Evolutionary conservation across 73 alveolate genomes (phyloP).

Genomic region (Tetrahymena thermophila): DNA sequence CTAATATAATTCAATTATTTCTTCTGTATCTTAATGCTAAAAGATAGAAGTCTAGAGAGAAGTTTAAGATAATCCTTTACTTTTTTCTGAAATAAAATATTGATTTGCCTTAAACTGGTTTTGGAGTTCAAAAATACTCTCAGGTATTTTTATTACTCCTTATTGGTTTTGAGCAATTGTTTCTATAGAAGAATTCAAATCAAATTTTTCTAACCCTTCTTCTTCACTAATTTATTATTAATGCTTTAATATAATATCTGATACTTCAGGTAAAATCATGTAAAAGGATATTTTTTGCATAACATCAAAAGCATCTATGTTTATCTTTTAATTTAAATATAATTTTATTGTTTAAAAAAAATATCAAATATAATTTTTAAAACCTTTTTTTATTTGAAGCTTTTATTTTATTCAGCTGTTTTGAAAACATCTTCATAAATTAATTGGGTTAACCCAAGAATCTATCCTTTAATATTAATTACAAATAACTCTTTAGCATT

Average conservation of each 20-base stretch:
- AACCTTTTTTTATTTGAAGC: not conserved
- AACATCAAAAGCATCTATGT: not conserved
- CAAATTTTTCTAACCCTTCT: not conserved
- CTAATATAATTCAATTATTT: not conserved
- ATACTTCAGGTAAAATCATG: not conserved
- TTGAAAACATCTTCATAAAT: not conserved
- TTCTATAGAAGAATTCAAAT: not conserved
- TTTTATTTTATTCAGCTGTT: not conserved
- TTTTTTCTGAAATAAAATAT: not conserved
- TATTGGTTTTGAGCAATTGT: not conserved
- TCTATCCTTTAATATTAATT: not conserved
- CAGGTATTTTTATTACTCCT: not conserved
- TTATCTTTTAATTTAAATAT: not conserved
- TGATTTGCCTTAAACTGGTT: not conserved
- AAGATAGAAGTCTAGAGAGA: not conserved
- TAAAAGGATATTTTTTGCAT: not conserved
- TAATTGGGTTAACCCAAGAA: not conserved
- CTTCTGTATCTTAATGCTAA: not conserved
- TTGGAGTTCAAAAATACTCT: not conserved
- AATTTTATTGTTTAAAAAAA: not conserved
- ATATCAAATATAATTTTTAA: not conserved
- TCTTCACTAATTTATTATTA: not conserved
- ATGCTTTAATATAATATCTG: not conserved
- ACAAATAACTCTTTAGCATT: not conserved
- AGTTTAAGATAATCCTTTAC: not conserved